A percentile compares a stretch with the other conserved stretches of the same genome.
These are phyloP conservation scores for Bipolaris sorokiniana DNA, from an alignment of 2,329 filamentous ascomycete species.

Conservation along the genomic window DNA sequence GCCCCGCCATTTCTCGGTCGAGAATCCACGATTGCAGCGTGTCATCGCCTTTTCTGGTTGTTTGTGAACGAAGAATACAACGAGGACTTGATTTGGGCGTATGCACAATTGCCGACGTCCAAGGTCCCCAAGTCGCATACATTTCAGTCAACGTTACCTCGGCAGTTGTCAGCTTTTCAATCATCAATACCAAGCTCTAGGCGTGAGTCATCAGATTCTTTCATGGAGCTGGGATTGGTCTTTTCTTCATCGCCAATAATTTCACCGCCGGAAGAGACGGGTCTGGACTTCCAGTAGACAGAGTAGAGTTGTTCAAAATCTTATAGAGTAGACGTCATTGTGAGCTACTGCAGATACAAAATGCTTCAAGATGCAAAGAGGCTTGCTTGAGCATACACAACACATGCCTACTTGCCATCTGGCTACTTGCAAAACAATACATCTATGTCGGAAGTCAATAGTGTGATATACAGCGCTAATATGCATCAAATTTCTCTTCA, in stretches of 20 bases:
- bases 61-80: slow-evolving; percentile 15
- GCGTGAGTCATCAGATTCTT: neutral
- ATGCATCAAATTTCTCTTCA: too few relatives aligned
- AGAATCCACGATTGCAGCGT: slow-evolving; percentile 7
- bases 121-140: slow-evolving; percentile 5
- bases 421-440: too few relatives aligned
- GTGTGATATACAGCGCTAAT: too few relatives aligned
- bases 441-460: too few relatives aligned
- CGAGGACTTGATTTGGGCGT: slow-evolving; percentile 13
- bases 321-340: neutral
- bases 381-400: neutral
- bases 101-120: slow-evolving; percentile 11
- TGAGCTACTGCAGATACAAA: neutral
- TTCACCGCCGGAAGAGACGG: neutral
- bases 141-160: neutral
- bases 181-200: neutral
- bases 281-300: neutral
- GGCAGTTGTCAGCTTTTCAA: neutral
- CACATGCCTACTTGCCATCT: too few relatives aligned
- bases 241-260: neutral
- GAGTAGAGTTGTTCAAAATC: neutral
- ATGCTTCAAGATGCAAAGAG: neutral
- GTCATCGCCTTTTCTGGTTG: slow-evolving; percentile 2
- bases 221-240: neutral
- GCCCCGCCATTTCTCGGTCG: neutral